Percentiles rank a stretch among this genome's conserved stretches.
phyloP scores from a whole-genome alignment of 176 grass and related monocot species.

The Oryza nivara region DNA sequence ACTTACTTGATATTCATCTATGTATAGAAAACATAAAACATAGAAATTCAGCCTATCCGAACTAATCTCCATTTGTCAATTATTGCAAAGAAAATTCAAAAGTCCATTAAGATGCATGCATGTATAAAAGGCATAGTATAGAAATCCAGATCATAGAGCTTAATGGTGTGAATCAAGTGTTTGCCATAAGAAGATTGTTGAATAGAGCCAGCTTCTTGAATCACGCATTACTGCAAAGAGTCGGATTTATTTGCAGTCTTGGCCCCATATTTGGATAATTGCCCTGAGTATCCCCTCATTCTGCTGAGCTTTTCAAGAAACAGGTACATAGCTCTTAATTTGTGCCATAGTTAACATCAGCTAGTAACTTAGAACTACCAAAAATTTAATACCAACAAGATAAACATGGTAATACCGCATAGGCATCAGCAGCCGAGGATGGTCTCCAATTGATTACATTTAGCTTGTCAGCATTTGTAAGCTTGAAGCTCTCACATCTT shows the following conservation, averaged over 20 bases:
- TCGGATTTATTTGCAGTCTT: neutral
- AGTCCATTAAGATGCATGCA: neutral
- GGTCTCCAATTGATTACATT: conserved; percentile 81
- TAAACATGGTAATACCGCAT: conserved; percentile 51
- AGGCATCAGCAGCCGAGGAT: conserved; percentile 40
- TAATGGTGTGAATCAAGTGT: conserved; percentile 12
- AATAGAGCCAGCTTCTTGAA: neutral
- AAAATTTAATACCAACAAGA: neutral
- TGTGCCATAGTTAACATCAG: neutral
- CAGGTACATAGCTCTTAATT: neutral
- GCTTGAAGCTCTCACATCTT: conserved; percentile 70
- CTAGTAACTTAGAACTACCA: conserved; percentile 5
- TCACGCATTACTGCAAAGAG: neutral
- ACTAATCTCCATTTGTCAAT: neutral
- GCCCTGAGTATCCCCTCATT: neutral
- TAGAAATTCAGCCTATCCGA: neutral
- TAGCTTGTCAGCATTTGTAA: conserved; percentile 69
- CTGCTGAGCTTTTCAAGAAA: neutral
- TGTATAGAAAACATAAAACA: neutral
- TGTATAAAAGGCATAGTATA: neutral
- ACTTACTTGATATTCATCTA: neutral
- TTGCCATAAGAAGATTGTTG: neutral
- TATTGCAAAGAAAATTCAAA: neutral
- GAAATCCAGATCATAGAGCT: neutral
- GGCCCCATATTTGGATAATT: neutral